Evolutionary conservation across 805 yeast genomes (phyloP).

Genomic region (Starmera quercuum): DNA sequence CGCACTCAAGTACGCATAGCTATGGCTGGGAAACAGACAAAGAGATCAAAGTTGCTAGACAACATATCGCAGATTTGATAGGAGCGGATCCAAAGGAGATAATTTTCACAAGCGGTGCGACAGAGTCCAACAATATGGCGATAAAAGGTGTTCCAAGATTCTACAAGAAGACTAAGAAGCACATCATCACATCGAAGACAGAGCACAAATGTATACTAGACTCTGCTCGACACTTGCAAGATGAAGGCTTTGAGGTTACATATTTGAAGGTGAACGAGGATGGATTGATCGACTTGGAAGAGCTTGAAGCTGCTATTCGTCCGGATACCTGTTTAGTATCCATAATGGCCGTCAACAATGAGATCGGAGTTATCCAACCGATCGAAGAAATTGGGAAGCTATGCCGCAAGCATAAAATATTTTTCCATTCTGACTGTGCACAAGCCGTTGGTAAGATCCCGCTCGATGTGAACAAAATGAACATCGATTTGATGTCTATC

Average conservation of each 20-base stretch:
- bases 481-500: constrained; percentile 87
- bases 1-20: constrained; percentile 94
- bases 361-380: constrained; percentile 96
- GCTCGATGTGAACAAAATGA: constrained; percentile 86
- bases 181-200: constrained; percentile 91
- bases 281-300: constrained; percentile 74
- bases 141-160: constrained; percentile 94
- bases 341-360: constrained; percentile 96
- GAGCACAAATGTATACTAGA: constrained; percentile 99
- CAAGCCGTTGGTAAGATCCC: constrained; percentile 95
- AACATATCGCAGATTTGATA: constrained; percentile 73
- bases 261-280: constrained; percentile 77
- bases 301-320: constrained; percentile 74
- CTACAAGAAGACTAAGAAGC: constrained; percentile 83
- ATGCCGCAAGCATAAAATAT: constrained; percentile 81
- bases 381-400: constrained; percentile 85
- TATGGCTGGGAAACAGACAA: constrained; percentile 99
- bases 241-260: constrained; percentile 95
- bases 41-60: constrained; percentile 84
- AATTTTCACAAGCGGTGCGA: constrained; percentile 95
- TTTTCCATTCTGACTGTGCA: constrained; percentile 96
- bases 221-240: constrained; percentile 89
- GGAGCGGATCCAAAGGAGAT: constrained; percentile 96
- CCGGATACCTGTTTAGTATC: constrained; percentile 89
- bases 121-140: constrained; percentile 93